Conservation (phyloP, 495 filamentous ascomycete genomes). For the Hypoxylon rickii region DNA sequence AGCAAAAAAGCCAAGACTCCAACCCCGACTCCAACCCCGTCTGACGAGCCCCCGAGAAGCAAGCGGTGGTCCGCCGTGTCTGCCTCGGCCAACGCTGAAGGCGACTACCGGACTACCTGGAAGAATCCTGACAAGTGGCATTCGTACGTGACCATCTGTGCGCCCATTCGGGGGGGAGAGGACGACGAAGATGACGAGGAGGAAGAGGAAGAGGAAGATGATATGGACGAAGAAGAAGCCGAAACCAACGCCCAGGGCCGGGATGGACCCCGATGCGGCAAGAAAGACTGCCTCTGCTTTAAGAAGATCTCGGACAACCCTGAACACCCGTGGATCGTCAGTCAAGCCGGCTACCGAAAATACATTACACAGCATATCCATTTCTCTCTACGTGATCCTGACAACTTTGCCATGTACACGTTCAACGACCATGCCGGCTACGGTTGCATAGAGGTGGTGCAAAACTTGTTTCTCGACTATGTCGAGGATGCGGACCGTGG, state of each 20-base stretch:
- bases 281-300: constrained; percentile 45
- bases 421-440: constrained; percentile 44
- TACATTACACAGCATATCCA: constrained; percentile 28
- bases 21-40: constrained; percentile 5
- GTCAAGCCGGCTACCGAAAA: constrained; percentile 39
- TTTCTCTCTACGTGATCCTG: constrained; percentile 35
- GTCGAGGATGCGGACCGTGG: constrained; percentile 34
- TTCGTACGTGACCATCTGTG: constrained; percentile 41
- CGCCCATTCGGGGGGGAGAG: constrained; percentile 20
- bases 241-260: constrained; percentile 22
- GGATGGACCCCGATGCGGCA: constrained; percentile 23
- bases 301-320: constrained; percentile 45
- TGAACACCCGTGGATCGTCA: constrained; percentile 47
- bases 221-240: constrained; percentile 6
- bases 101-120: constrained; percentile 33
- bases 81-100: constrained; percentile 46
- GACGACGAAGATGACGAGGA: constrained; percentile 34
- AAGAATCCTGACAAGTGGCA: constrained; percentile 38
- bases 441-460: constrained; percentile 40
- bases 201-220: constrained; percentile 21
- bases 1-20: constrained; percentile 32
- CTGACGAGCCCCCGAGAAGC: constrained; percentile 29
- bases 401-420: constrained; percentile 44
- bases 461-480: constrained; percentile 47
- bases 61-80: constrained; percentile 48